phyloP scores from a whole-genome alignment of 208 protist genomes.

The Trypanosoma cruzi region DNA sequence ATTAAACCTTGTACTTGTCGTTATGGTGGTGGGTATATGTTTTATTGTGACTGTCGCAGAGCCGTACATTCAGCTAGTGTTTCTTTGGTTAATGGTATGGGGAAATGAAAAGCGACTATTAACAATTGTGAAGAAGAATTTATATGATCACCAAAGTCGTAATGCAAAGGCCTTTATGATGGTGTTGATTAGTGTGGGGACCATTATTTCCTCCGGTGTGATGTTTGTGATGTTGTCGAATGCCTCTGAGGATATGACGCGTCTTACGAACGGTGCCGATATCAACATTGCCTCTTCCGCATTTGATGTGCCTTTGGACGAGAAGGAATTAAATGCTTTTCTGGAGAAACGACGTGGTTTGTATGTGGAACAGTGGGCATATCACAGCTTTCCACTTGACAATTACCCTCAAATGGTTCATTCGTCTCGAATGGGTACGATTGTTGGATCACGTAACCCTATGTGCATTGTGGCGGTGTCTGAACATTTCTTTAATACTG shows the following conservation, averaged over 20 bases:
- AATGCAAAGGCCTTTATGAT: conserved; percentile 96
- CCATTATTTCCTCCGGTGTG: conserved; percentile 88
- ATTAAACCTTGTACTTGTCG: conserved; percentile 88
- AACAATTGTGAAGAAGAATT: conserved; percentile 91
- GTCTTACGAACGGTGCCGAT: conserved; percentile 59
- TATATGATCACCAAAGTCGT: conserved; percentile 80
- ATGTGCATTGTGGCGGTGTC: conserved; percentile 49
- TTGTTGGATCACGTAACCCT: conserved; percentile 28
- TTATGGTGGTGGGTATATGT: conserved; percentile 93
- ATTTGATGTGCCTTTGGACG: conserved; percentile 51
- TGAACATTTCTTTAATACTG: conserved; percentile 53
- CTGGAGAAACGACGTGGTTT: conserved; percentile 30
- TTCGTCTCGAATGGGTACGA: conserved; percentile 34
- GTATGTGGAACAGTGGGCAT: conserved; percentile 57
- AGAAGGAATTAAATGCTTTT: conserved; percentile 45
- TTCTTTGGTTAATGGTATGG: conserved; percentile 90
- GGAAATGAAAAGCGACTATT: conserved; percentile 65
- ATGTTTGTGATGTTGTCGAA: conserved; percentile 64
- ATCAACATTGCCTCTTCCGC: conserved; percentile 40
- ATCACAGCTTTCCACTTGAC: conserved; percentile 58
- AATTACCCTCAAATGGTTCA: conserved; percentile 65
- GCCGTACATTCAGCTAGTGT: conserved; percentile 49
- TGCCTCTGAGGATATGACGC: conserved; percentile 40
- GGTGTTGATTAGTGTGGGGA: conserved; percentile 92
- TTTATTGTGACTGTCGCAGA: conserved; percentile 86